phyloP scores from a whole-genome alignment of 192 early-diverging fungal species.

The Dissophora globulifera region DNA sequence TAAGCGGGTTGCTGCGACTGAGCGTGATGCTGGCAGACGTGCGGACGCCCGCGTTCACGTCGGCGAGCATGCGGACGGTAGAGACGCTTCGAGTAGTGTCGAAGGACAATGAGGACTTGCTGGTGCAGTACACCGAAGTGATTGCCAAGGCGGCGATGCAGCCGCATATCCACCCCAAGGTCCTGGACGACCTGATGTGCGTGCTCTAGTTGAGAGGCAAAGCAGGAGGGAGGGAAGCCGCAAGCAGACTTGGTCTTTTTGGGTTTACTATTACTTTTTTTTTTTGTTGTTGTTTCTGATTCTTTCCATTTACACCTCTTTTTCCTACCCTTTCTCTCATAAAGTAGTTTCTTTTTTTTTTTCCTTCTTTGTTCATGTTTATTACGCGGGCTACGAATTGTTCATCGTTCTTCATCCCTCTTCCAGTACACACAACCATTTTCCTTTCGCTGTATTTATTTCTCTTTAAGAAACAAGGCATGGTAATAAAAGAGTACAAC shows the following conservation, averaged over 20 bases:
- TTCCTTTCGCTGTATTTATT: no score
- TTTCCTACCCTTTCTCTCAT: no score
- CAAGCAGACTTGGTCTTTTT: neutral
- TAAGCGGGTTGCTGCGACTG: conserved; percentile 35
- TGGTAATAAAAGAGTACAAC: no score
- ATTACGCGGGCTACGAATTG: neutral
- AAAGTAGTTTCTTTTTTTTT: neutral
- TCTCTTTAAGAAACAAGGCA: no score
- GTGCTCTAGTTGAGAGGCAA: conserved; percentile 31
- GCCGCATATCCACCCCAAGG: conserved; percentile 40
- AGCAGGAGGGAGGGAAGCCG: no score
- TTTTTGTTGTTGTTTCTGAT: neutral
- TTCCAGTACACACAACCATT: no score
- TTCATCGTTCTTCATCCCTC: no score
- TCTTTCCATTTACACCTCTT: no score
- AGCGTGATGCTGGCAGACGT: conserved; percentile 43
- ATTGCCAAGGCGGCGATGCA: conserved; percentile 51
- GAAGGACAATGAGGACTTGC: conserved; percentile 41
- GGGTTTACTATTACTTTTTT: neutral
- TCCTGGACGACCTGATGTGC: conserved; percentile 48
- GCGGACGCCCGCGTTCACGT: conserved; percentile 31
- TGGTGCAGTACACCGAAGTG: conserved; percentile 50
- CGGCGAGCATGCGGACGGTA: conserved; percentile 46
- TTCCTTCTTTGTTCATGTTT: conserved; percentile 8
- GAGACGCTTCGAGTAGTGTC: conserved; percentile 45